phyloP scores from a whole-genome alignment of 257 asterid genomes.

The Cordia subcordata region DNA sequence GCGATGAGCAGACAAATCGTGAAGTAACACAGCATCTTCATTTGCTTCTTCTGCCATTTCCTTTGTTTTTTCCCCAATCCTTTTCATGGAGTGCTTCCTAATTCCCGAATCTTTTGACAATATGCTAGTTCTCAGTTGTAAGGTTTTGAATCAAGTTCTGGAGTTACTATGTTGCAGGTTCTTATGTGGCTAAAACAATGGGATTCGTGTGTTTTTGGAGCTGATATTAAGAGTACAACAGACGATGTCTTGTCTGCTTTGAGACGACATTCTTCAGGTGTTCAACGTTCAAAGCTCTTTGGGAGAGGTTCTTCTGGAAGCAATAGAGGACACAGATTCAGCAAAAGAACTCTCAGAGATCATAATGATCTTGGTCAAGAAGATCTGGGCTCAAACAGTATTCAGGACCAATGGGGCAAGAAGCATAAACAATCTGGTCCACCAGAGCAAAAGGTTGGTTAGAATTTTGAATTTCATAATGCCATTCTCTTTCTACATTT shows the following conservation, averaged over 20 bases:
- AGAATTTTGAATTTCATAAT: constrained; percentile 2
- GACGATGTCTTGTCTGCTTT: constrained; percentile 81
- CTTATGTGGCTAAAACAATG: constrained; percentile 97
- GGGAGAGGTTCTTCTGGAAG: constrained; percentile 41
- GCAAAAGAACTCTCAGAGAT: constrained; percentile 31
- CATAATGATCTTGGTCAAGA: constrained; percentile 40
- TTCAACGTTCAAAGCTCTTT: constrained; percentile 51
- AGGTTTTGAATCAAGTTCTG: background rate
- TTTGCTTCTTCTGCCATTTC: constrained; percentile 15
- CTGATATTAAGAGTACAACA: constrained; percentile 78
- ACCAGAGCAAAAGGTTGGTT: constrained; percentile 81
- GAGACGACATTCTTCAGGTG: constrained; percentile 70
- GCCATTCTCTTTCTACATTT: background rate
- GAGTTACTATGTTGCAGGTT: constrained; percentile 51
- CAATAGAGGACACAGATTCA: constrained; percentile 38
- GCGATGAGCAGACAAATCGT: constrained; percentile 95
- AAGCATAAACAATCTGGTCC: constrained; percentile 56
- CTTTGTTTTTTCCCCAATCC: constrained; percentile 3
- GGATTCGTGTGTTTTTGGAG: constrained; percentile 94
- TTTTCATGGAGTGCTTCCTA: background rate
- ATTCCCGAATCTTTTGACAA: background rate
- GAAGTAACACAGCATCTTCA: constrained; percentile 48
- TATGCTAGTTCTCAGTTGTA: background rate
- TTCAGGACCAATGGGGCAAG: constrained; percentile 56
- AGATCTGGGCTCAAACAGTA: constrained; percentile 37